These are phyloP conservation scores for Entrophospora sp. DNA, from an alignment of 192 early-diverging fungal species.

Conservation along the genomic window DNA sequence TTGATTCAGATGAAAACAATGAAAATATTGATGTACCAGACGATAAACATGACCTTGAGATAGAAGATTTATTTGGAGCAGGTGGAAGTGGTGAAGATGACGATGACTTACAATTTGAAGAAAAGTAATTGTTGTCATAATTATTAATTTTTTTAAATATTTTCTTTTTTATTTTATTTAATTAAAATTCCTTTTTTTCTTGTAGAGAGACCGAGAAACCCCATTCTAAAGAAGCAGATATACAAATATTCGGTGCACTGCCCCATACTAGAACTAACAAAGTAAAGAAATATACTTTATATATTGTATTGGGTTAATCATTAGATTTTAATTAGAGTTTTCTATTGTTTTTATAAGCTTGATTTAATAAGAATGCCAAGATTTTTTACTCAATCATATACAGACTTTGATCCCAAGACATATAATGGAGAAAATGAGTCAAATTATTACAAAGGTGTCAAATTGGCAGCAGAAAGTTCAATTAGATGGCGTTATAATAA, in stretches of 20 bases:
- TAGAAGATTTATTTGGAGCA: constrained; percentile 4
- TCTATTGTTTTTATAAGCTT: neutral
- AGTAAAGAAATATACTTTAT: neutral
- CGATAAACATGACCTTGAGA: no score
- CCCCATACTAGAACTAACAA: no score
- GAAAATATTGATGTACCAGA: neutral
- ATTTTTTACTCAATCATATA: constrained; percentile 56
- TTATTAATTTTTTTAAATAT: neutral
- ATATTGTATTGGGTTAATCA: neutral
- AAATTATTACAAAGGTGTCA: constrained; percentile 25
- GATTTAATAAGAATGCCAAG: constrained; percentile 48
- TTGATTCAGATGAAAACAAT: neutral
- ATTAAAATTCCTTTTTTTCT: no score
- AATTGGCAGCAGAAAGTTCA: constrained; percentile 54
- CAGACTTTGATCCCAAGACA: constrained; percentile 51
- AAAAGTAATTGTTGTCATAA: neutral
- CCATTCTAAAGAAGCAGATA: no score
- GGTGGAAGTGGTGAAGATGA: neutral
- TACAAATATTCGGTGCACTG: no score
- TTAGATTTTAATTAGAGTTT: neutral
- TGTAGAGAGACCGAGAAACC: no score
- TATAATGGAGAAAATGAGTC: constrained; percentile 37
- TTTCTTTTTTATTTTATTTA: neutral
- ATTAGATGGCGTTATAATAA: constrained; percentile 64
- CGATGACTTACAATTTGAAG: neutral